Conservation (phyloP, 2,329 filamentous ascomycete genomes). For the Phyllosticta ampelicida region DNA sequence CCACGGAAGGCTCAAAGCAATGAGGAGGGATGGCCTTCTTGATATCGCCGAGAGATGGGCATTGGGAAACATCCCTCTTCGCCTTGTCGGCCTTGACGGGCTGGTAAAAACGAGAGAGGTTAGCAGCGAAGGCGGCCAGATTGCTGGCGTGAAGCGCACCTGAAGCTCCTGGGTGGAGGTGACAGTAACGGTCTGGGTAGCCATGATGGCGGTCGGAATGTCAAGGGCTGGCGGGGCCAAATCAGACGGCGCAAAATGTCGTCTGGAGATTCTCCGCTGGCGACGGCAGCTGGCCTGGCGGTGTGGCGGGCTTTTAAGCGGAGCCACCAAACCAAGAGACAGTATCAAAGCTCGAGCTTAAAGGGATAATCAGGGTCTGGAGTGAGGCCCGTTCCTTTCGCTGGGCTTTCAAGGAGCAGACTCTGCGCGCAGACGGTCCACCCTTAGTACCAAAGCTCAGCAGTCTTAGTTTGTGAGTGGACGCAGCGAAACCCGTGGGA, state of each 20-base stretch:
- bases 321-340: not conserved
- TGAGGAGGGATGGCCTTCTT: slow-evolving; percentile 46
- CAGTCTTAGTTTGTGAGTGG: not conserved
- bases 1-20: slow-evolving; percentile 49
- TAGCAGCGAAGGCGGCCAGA: not conserved
- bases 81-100: not conserved
- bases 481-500: not conserved
- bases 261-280: not conserved
- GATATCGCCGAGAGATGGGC: slow-evolving; percentile 13
- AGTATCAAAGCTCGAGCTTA: not conserved
- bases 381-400: not conserved
- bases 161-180: not conserved
- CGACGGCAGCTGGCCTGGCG: not conserved
- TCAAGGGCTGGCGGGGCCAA: not conserved
- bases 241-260: not conserved
- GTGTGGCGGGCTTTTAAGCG: not conserved
- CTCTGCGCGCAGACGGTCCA: not conserved
- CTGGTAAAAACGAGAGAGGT: too few species aligned
- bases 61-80: slow-evolving; percentile 1
- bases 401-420: not conserved
- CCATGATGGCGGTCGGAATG: not conserved
- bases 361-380: not conserved
- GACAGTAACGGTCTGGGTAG: not conserved
- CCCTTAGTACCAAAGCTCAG: not conserved
- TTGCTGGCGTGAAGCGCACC: not conserved